Base-by-base conservation (phyloP, 352 stramenopile species). In the Globisporangium lucens region DNA sequence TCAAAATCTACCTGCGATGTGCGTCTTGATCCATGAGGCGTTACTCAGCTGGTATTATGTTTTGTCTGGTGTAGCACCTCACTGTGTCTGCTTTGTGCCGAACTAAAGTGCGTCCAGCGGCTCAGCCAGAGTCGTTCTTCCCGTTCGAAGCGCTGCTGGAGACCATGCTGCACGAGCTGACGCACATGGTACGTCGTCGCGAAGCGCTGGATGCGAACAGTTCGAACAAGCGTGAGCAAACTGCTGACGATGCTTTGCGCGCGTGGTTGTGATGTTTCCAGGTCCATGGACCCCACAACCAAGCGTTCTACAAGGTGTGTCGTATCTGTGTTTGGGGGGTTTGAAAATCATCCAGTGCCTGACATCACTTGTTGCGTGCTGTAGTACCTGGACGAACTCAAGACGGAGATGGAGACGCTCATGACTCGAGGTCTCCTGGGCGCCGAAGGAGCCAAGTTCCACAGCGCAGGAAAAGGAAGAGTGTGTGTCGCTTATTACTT, bases 81-180 rank as follows among this genome's bases (percentile, higher is more conserved):
- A 12, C 17, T 24, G 24, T 24, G 24, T 24, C 24, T 24, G 24
- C 24, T 24, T 24, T 24, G 24, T 24, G 24, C 0, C 24, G 24
- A 24, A 24, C 47, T 49, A n/a, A 12, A 87, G 79, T 87, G 52
- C 79, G 79, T 38, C 79, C 79, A 29, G 71, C 80, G 51, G 49
- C 27, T 24, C 67, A 56, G 33, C 63, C 70, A 1, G 49, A 56
- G 6, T 65, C 68, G 35, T 84, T 83, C 6, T 70, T 82, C 27
- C 73, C 83, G 8, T 90, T 87, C 29, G 79, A 91, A 47, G 78
- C 77, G 10, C 63, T 91, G 55, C 71, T 91, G 10, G 80, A 83
- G 70, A 90, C 83, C n/a, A 78, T 90, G 72, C 71, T 91, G 68
- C 83, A 90, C 53, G 83, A 91, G 58, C 80, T 91, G 52, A 85